phyloP scores from a whole-genome alignment of 345 rosid species.

The Pugionium dolabratum region DNA sequence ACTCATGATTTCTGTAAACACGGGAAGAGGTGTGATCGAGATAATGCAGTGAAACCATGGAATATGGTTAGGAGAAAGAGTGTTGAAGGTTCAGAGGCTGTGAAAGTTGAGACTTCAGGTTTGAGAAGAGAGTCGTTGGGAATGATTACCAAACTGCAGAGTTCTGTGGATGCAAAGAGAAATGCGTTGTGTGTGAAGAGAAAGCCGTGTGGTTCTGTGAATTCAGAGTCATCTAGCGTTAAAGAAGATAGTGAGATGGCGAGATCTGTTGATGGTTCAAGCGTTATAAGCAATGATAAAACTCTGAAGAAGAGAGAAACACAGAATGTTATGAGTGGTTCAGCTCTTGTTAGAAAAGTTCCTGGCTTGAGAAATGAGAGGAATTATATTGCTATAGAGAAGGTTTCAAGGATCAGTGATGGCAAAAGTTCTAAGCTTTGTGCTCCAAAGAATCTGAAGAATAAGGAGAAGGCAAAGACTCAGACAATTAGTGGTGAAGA shows the following conservation, averaged over 20 bases:
- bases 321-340: constrained; percentile 17
- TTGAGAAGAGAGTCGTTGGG: constrained; percentile 34
- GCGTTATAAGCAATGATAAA: constrained; percentile 35
- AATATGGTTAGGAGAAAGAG: constrained; percentile 30
- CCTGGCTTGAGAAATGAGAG: constrained; percentile 25
- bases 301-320: constrained; percentile 26
- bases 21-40: constrained; percentile 38
- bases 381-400: constrained; percentile 2
- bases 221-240: constrained; percentile 28
- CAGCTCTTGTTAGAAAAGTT: constrained; percentile 33
- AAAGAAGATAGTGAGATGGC: constrained; percentile 10
- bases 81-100: constrained; percentile 28
- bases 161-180: constrained; percentile 26
- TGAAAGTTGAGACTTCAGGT: constrained; percentile 24
- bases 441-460: constrained; percentile 31
- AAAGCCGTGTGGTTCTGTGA: constrained; percentile 28
- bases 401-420: constrained; percentile 32
- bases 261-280: constrained; percentile 30
- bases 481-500: constrained; percentile 28
- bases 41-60: constrained; percentile 45
- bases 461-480: constrained; percentile 24
- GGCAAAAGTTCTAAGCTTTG: constrained; percentile 25
- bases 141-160: constrained; percentile 24
- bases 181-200: constrained; percentile 25
- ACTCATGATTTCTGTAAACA: constrained; percentile 83